phyloP scores from a whole-genome alignment of 495 filamentous ascomycete genomes.

The Neurospora tetrasperma region DNA sequence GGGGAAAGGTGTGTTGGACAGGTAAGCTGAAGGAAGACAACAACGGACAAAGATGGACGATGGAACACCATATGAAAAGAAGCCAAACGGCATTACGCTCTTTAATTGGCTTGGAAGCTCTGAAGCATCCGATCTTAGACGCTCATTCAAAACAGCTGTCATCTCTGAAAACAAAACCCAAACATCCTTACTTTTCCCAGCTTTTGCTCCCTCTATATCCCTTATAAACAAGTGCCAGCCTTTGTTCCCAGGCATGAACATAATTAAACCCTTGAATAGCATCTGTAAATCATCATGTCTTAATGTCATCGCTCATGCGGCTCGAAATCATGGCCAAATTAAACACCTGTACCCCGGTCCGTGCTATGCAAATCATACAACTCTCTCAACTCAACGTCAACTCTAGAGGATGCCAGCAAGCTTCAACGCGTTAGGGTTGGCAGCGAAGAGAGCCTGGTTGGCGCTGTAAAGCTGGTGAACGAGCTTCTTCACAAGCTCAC shows the following conservation, averaged over 20 bases:
- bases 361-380: conserved; percentile 15
- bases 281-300: conserved; percentile 1
- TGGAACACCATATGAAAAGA: background rate
- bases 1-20: background rate
- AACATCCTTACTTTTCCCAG: background rate
- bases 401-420: conserved; percentile 21
- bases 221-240: background rate
- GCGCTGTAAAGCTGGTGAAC: conserved; percentile 19
- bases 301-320: conserved; percentile 1
- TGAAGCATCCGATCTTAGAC: background rate
- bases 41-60: background rate
- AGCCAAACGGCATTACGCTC: background rate
- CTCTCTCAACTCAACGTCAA: background rate
- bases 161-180: background rate
- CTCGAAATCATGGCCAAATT: background rate
- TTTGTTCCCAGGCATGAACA: background rate
- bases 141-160: background rate
- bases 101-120: background rate
- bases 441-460: conserved; percentile 22
- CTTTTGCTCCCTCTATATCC: background rate
- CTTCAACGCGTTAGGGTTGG: conserved; percentile 21
- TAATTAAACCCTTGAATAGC: background rate
- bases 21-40: background rate
- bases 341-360: conserved; percentile 1
- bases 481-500: conserved; percentile 28